phyloP scores from a whole-genome alignment of 2,329 filamentous ascomycete genomes.

The Hirsutella rhossiliensis region DNA sequence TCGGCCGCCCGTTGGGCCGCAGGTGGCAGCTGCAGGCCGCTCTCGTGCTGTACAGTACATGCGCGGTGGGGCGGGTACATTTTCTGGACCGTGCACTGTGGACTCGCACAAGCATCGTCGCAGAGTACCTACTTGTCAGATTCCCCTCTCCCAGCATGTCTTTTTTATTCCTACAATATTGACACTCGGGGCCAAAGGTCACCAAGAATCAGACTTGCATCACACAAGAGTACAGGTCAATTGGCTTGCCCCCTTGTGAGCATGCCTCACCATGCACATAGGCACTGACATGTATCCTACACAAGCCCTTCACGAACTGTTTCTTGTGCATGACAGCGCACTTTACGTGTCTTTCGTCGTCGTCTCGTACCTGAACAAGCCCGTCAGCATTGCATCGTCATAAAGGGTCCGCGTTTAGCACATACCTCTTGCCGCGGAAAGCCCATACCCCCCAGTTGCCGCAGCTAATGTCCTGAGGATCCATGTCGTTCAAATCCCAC shows the following conservation, averaged over 20 bases:
- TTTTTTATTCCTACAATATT: no score
- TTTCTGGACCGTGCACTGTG: no score
- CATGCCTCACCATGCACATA: no score
- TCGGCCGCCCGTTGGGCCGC: conserved; percentile 7
- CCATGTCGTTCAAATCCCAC: conserved; percentile 94
- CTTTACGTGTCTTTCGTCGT: conserved; percentile 35
- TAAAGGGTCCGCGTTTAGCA: neutral
- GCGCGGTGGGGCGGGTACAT: no score
- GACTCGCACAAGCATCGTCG: no score
- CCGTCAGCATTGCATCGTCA: conserved; percentile 18
- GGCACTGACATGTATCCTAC: neutral
- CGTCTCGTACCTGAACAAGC: conserved; percentile 45
- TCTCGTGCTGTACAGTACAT: neutral
- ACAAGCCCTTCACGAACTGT: neutral
- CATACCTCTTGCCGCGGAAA: conserved; percentile 91
- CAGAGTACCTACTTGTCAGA: no score
- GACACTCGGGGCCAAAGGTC: no score
- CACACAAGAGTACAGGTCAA: neutral
- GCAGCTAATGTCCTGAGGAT: conserved; percentile 86
- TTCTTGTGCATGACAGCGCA: neutral
- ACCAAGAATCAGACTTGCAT: no score
- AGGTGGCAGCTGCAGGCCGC: conserved; percentile 5
- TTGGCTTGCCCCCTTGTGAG: no score
- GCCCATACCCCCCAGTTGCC: conserved; percentile 98
- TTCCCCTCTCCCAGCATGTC: no score